phyloP scores from a whole-genome alignment of 164 flowering plant genomes.

The Buxus sempervirens region DNA sequence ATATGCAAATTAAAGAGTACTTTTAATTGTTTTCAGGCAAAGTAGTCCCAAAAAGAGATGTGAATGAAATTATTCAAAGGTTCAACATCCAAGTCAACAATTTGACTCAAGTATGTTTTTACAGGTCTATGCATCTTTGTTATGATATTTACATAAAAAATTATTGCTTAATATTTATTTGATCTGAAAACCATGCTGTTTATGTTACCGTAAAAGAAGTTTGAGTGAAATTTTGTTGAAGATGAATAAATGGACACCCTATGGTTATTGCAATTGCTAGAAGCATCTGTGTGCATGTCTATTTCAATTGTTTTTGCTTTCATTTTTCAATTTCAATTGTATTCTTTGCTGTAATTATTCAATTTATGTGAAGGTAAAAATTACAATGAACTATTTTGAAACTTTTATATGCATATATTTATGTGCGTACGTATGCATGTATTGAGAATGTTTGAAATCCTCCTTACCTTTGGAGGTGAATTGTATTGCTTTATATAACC shows the following conservation, averaged over 20 bases:
- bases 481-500: too few species aligned
- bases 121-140: not conserved
- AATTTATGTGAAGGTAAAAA: not conserved
- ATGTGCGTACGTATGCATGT: too few species aligned
- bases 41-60: slow-evolving; percentile 62
- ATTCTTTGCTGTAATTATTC: not conserved
- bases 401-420: too few species aligned
- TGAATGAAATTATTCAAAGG: slow-evolving; percentile 51
- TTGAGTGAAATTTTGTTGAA: too few species aligned
- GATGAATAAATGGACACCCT: not conserved
- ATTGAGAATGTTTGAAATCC: too few species aligned
- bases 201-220: not conserved
- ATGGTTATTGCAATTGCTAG: not conserved
- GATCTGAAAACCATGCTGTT: not conserved
- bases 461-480: too few species aligned
- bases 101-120: slow-evolving; percentile 78
- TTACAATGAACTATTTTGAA: too few species aligned
- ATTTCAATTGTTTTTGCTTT: not conserved
- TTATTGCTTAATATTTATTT: not conserved
- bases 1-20: not conserved
- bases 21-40: slow-evolving; percentile 51
- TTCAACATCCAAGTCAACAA: slow-evolving; percentile 97
- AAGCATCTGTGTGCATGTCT: not conserved
- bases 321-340: not conserved
- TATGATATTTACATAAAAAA: not conserved